These are phyloP conservation scores for Hippophae tibetana DNA, from an alignment of 306 rosid genomes.

Conservation along the genomic window DNA sequence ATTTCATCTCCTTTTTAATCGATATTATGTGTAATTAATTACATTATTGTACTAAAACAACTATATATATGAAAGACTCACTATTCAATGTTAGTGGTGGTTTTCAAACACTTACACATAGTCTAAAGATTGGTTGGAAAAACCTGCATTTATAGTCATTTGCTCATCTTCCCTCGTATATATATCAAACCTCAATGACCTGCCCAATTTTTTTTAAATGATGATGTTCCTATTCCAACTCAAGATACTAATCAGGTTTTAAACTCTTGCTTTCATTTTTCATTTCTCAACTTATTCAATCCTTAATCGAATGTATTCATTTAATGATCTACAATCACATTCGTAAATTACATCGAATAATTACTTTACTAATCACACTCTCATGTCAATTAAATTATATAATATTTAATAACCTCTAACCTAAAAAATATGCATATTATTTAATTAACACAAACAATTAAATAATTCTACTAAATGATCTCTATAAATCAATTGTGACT, in stretches of 20 bases:
- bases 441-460: too few relatives aligned
- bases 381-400: too few relatives aligned
- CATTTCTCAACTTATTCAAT: slow-evolving; percentile 2
- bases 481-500: too few relatives aligned
- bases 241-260: slow-evolving; percentile 88
- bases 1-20: too few relatives aligned
- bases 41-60: too few relatives aligned
- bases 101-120: slow-evolving; percentile 21
- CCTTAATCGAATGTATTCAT: not conserved
- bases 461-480: too few relatives aligned
- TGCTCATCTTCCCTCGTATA: slow-evolving; percentile 77
- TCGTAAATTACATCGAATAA: slow-evolving; percentile 79
- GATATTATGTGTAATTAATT: too few relatives aligned
- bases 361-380: slow-evolving; percentile 23
- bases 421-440: too few relatives aligned
- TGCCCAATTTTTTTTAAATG: slow-evolving; percentile 65
- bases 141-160: slow-evolving; percentile 83
- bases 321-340: slow-evolving; percentile 54
- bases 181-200: slow-evolving; percentile 55
- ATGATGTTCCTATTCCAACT: slow-evolving; percentile 43
- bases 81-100: too few relatives aligned
- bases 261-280: not conserved
- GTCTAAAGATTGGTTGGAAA: slow-evolving; percentile 74
- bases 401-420: too few relatives aligned
- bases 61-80: too few relatives aligned